A percentile compares a stretch with the other conserved stretches of the same genome.
These are phyloP conservation scores for Cordyceps javanica DNA, from an alignment of 2,329 filamentous ascomycete species.

Conservation along the genomic window DNA sequence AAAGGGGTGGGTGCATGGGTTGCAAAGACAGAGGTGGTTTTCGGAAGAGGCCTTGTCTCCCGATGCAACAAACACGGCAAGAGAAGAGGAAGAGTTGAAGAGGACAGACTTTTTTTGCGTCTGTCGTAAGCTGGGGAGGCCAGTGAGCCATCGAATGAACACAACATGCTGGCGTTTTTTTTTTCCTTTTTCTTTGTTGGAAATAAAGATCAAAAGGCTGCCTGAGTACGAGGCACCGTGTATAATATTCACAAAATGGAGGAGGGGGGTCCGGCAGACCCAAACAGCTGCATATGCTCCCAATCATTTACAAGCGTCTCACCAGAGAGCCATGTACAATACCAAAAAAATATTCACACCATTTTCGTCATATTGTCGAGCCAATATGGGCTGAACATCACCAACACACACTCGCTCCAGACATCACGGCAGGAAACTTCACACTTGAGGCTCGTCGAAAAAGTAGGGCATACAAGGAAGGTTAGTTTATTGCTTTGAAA, in stretches of 20 bases:
- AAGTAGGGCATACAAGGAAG: no score
- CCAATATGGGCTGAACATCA: no score
- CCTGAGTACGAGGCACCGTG: neutral
- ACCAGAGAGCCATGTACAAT: conserved; percentile 5
- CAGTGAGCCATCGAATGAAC: neutral
- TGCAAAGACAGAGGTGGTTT: no score
- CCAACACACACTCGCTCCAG: neutral
- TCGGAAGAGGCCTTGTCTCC: neutral
- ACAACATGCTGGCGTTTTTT: neutral
- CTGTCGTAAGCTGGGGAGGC: no score
- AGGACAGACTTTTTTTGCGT: no score
- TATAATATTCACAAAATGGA: conserved; percentile 3
- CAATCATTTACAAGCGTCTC: neutral
- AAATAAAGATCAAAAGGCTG: neutral
- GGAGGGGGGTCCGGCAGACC: neutral
- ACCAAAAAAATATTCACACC: neutral
- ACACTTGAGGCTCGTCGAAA: neutral
- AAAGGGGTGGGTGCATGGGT: neutral
- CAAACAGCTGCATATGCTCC: neutral
- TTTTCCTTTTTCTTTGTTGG: neutral
- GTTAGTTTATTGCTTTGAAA: neutral
- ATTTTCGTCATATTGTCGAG: no score
- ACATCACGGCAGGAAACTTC: neutral
- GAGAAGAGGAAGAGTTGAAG: neutral
- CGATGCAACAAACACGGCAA: neutral